Conservation (phyloP, 73 alveolate genomes). For the Tetrahymena thermophila region DNA sequence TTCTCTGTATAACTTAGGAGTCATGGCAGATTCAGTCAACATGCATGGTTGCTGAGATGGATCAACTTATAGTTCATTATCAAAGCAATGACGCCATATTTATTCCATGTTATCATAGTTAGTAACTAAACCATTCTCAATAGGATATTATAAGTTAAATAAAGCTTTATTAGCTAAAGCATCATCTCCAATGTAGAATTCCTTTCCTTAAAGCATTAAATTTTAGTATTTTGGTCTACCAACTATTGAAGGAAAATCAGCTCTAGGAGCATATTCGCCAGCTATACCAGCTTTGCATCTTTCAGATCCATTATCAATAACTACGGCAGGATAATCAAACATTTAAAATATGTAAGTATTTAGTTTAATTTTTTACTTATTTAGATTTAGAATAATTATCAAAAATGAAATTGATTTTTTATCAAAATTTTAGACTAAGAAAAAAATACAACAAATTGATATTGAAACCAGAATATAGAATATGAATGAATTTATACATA, state of each 20-base stretch:
- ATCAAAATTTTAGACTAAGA: too few species aligned
- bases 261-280: constrained; percentile 90
- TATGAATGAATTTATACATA: too few species aligned
- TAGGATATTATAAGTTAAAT: constrained; percentile 50
- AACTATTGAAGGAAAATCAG: constrained; percentile 78
- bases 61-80: constrained; percentile 73
- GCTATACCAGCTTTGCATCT: constrained; percentile 93
- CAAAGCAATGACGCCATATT: constrained; percentile 80
- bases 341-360: not conserved
- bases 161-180: constrained; percentile 54
- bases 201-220: constrained; percentile 6
- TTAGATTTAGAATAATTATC: too few species aligned
- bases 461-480: too few species aligned
- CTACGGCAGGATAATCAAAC: constrained; percentile 37
- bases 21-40: constrained; percentile 89
- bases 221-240: constrained; percentile 63
- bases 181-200: constrained; percentile 52
- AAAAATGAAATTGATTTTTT: too few species aligned
- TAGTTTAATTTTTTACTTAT: not conserved
- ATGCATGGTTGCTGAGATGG: constrained; percentile 79
- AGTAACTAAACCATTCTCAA: constrained; percentile 60
- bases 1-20: constrained; percentile 77
- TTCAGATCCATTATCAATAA: constrained; percentile 95
- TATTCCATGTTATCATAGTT: constrained; percentile 82
- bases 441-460: too few species aligned